Base-by-base conservation (phyloP, 2,329 filamentous ascomycete genomes). In the Grosmannia penicillata region DNA sequence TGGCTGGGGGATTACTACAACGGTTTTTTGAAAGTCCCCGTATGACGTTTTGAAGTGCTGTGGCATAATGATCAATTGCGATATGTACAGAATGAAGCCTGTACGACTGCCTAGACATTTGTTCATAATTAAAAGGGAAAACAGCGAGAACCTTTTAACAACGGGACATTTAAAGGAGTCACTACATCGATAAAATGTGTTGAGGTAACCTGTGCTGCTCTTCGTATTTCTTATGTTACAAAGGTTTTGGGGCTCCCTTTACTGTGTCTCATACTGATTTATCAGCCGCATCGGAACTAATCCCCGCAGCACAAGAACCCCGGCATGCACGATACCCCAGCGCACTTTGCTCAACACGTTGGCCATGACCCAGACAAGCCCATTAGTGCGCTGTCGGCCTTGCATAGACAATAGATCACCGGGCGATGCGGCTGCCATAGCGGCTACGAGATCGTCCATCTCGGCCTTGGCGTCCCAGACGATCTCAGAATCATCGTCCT, bases 1-100 rank as follows among this genome's bases (percentile, higher is more conserved):
- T 72, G 69, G 68, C 54, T 73, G 22, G 67, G 71, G 43, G 49
- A 54, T 9, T 73, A 73, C 47, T 73, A 70, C 43, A 58, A 59
- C 21, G 62, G 65, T 19, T 73, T 73, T 48, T 56, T 73, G 52
- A 59, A 70, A 49, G 50, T 70, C n/a, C n/a, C n/a, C n/a, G n/a
- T n/a, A n/a, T n/a, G n/a, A n/a, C n/a, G n/a, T n/a, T n/a, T n/a
- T n/a, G n/a, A n/a, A n/a, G n/a, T n/a, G n/a, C n/a, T n/a, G n/a
- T n/a, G n/a, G n/a, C n/a, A n/a, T n/a, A n/a, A n/a, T n/a, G n/a
- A n/a, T n/a, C n/a, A n/a, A n/a, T n/a, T n/a, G n/a, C n/a, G n/a
- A n/a, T n/a, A n/a, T n/a, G n/a, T n/a, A n/a, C n/a, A n/a, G n/a
- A n/a, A n/a, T n/a, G n/a, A n/a, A n/a, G n/a, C n/a, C n/a, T n/a